Percentiles rank a stretch among this genome's conserved stretches.
These are phyloP conservation scores for Ophiobolus disseminans DNA, from an alignment of 2,329 filamentous ascomycete genomes.

Conservation along the genomic window DNA sequence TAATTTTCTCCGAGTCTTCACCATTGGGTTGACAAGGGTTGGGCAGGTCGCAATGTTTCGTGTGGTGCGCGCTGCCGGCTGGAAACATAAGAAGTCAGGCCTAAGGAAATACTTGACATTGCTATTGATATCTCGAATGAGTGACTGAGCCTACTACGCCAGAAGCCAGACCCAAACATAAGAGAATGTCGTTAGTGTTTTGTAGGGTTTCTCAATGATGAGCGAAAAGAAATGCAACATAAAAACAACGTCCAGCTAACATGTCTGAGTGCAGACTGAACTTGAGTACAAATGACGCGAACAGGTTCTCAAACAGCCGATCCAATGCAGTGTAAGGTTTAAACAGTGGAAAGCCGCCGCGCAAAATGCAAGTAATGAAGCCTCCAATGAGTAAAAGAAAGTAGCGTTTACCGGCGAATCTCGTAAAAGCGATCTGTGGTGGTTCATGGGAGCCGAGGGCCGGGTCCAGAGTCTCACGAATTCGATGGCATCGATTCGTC, in stretches of 20 bases:
- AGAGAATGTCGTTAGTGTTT: background rate
- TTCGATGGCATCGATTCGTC: background rate
- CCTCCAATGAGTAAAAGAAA: no score
- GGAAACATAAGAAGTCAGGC: background rate
- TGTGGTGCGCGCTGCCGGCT: background rate
- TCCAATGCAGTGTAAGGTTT: background rate
- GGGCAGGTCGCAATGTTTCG: background rate
- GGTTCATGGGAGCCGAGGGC: background rate
- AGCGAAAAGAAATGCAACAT: background rate
- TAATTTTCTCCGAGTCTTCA: background rate
- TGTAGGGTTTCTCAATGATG: background rate
- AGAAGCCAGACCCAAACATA: background rate
- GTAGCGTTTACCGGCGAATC: no score
- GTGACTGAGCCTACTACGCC: slow-evolving; percentile 3
- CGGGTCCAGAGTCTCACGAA: background rate
- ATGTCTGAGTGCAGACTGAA: background rate
- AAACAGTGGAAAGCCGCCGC: background rate
- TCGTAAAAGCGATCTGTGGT: background rate
- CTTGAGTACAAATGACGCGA: background rate
- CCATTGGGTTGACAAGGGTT: no score
- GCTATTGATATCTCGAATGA: background rate
- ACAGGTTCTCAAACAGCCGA: slow-evolving; percentile 1
- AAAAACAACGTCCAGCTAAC: background rate
- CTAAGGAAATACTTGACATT: background rate
- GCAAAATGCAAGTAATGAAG: slow-evolving; percentile 5